Percentiles rank a stretch among this genome's conserved stretches.
Evolutionary conservation across 495 filamentous ascomycete genomes (phyloP).

Genomic region (Cercophora scortea): DNA sequence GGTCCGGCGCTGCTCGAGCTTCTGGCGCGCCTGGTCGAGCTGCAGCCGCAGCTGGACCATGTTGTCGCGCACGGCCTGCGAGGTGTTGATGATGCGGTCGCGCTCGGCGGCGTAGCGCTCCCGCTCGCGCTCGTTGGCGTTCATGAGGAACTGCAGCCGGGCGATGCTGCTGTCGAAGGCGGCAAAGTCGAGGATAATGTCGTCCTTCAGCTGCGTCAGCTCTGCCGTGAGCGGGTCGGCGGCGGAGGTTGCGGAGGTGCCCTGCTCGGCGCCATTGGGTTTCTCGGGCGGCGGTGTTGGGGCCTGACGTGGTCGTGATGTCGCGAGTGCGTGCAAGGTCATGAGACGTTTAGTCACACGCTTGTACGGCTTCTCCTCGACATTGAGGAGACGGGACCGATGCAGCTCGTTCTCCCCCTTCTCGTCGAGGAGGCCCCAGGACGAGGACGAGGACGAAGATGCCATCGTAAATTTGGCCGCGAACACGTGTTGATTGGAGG

Average conservation of each 20-base stretch:
- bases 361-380: slow-evolving; percentile 91
- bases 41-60: slow-evolving; percentile 62
- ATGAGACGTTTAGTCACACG: slow-evolving; percentile 76
- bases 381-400: slow-evolving; percentile 78
- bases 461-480: slow-evolving; percentile 7
- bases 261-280: slow-evolving; percentile 12
- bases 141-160: slow-evolving; percentile 79
- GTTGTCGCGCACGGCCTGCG: slow-evolving; percentile 68
- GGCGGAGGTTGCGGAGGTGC: slow-evolving; percentile 21
- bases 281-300: slow-evolving; percentile 66
- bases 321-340: slow-evolving; percentile 52
- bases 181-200: slow-evolving; percentile 82
- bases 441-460: background rate
- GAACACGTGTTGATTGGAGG: background rate
- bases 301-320: slow-evolving; percentile 46
- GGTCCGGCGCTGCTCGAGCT: slow-evolving; percentile 68
- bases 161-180: slow-evolving; percentile 81
- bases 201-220: slow-evolving; percentile 60
- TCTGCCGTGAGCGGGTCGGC: slow-evolving; percentile 26
- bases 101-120: slow-evolving; percentile 80
- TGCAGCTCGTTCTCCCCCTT: slow-evolving; percentile 73
- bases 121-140: slow-evolving; percentile 77
- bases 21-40: slow-evolving; percentile 67
- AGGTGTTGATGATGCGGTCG: slow-evolving; percentile 61
- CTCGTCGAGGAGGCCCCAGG: slow-evolving; percentile 38